Conservation (phyloP, 306 rosid genomes). For the Hippophae tibetana region DNA sequence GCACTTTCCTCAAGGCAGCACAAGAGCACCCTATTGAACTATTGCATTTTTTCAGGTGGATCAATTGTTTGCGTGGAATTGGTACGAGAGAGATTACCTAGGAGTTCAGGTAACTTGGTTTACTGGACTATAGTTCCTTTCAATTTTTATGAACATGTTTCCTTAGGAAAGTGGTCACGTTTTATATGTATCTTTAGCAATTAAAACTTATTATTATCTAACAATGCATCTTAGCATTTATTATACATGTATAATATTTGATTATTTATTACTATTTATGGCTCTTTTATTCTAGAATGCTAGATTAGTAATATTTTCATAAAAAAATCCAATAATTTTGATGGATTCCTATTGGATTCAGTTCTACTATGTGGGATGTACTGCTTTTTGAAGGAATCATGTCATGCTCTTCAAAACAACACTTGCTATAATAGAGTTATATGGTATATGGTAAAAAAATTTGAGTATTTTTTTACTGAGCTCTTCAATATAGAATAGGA, state of each 20-base stretch:
- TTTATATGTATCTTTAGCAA: too few relatives aligned
- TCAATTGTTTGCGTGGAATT: conserved; percentile 91
- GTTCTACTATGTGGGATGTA: conserved; percentile 99
- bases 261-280: conserved; percentile 3
- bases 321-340: conserved; percentile 29
- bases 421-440: too few relatives aligned
- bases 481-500: not conserved
- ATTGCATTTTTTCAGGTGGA: conserved; percentile 59
- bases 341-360: conserved; percentile 32
- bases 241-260: not conserved
- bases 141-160: conserved; percentile 19
- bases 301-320: conserved; percentile 3
- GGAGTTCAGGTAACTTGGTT: conserved; percentile 99
- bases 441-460: too few relatives aligned
- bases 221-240: too few relatives aligned
- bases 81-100: conserved; percentile 81
- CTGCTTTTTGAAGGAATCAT: conserved; percentile 11
- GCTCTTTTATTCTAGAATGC: conserved; percentile 8
- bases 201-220: too few relatives aligned
- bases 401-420: too few relatives aligned
- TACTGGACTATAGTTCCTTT: conserved; percentile 96
- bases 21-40: not conserved
- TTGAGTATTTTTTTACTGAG: too few relatives aligned
- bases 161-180: too few relatives aligned
- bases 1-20: too few relatives aligned